Conservation (phyloP, 2,329 filamentous ascomycete species). For the Colletotrichum melonis region DNA sequence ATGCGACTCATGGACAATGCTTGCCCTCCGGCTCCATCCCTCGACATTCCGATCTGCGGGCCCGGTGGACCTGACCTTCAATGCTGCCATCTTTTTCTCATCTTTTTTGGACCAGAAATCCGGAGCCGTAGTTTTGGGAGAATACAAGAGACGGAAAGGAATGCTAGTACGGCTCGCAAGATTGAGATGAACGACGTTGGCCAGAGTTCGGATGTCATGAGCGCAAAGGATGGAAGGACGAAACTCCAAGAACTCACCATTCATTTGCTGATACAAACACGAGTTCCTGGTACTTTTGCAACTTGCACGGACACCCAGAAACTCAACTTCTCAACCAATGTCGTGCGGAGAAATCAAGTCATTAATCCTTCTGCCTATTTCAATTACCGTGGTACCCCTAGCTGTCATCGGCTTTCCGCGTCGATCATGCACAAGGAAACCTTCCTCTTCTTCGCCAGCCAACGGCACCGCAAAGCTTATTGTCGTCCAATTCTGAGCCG, state of each 20-base stretch:
- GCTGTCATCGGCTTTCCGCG: constrained; percentile 1
- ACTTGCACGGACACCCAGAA: neutral
- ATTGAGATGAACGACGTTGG: constrained; percentile 15
- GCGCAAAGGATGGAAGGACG: neutral
- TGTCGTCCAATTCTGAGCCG: neutral
- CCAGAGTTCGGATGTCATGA: neutral
- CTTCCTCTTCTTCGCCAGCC: constrained; percentile 1
- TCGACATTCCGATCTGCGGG: constrained; percentile 24
- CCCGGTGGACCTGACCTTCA: constrained; percentile 11
- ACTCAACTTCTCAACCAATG: neutral
- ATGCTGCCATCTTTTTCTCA: neutral
- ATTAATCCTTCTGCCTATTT: neutral
- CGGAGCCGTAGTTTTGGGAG: neutral
- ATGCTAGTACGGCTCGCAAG: neutral
- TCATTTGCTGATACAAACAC: neutral
- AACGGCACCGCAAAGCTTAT: neutral
- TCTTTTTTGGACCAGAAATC: neutral
- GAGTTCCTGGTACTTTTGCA: neutral
- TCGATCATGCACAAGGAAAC: neutral
- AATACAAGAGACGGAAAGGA: neutral
- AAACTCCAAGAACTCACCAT: neutral
- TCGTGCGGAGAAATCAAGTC: constrained; percentile 18
- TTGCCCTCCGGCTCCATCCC: neutral
- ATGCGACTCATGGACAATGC: constrained; percentile 12
- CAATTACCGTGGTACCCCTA: neutral